phyloP scores from a whole-genome alignment of 805 yeast species.

The Metschnikowia kunwiensis region DNA sequence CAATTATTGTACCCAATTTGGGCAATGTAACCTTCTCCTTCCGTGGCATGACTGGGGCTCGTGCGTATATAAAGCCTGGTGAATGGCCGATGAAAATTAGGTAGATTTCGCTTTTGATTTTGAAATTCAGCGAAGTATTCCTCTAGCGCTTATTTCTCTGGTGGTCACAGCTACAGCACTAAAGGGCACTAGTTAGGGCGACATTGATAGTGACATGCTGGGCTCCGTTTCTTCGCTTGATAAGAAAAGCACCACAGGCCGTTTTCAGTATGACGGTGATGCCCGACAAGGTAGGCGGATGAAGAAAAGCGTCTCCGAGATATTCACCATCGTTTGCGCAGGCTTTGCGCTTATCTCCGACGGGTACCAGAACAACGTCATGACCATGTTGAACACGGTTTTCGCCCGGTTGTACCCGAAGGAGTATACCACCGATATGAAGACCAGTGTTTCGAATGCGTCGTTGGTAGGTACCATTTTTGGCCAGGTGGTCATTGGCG shows the following conservation, averaged over 20 bases:
- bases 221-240: not conserved
- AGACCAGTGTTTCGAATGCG: conserved; percentile 67
- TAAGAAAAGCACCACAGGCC: conserved; percentile 7
- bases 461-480: conserved; percentile 66
- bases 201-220: too few relatives aligned
- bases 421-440: conserved; percentile 43
- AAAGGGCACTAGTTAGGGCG: too few relatives aligned
- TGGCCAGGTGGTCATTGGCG: conserved; percentile 66
- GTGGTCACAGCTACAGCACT: too few relatives aligned
- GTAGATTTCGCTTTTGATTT: too few relatives aligned
- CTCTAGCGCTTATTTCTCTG: too few relatives aligned
- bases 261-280: conserved; percentile 32
- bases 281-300: conserved; percentile 28
- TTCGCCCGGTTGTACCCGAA: conserved; percentile 45
- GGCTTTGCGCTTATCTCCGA: conserved; percentile 77
- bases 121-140: too few relatives aligned
- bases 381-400: conserved; percentile 65
- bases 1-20: not conserved
- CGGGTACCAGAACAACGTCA: conserved; percentile 72
- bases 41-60: too few relatives aligned
- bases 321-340: conserved; percentile 54
- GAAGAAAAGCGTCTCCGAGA: conserved; percentile 25
- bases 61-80: not conserved
- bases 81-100: too few relatives aligned
- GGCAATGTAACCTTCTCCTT: too few relatives aligned